Evolutionary conservation across 1,139 yeast genomes (phyloP).

Genomic region (Scheffersomyces titani): DNA sequence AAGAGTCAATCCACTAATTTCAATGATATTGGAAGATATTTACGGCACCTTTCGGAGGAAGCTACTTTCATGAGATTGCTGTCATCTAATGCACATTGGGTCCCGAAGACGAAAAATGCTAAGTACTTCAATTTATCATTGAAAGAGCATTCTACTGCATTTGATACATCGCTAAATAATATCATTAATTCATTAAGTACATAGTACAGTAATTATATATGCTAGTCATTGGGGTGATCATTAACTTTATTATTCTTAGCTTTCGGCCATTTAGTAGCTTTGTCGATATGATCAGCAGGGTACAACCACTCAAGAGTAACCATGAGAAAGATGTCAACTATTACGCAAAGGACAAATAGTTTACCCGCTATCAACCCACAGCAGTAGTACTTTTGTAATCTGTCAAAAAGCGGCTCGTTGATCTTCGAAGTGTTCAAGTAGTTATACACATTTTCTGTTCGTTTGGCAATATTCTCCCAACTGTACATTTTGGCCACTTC

Average conservation of each 20-base stretch:
- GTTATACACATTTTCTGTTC: constrained; percentile 84
- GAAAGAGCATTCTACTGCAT: constrained; percentile 7
- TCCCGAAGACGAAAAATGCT: constrained; percentile 21
- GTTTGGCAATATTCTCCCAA: constrained; percentile 85
- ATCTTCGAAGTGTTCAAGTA: constrained; percentile 46
- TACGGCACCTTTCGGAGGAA: constrained; percentile 7
- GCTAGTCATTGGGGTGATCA: background rate
- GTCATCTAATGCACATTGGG: constrained; percentile 17
- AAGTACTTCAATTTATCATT: constrained; percentile 15
- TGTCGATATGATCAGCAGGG: constrained; percentile 70
- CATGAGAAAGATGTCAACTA: constrained; percentile 73
- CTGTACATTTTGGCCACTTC: constrained; percentile 84
- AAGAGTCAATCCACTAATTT: background rate
- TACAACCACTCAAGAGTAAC: constrained; percentile 65
- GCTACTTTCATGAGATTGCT: constrained; percentile 11
- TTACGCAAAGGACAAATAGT: constrained; percentile 72
- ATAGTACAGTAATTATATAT: background rate
- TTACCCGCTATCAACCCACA: constrained; percentile 88
- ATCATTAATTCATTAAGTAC: background rate
- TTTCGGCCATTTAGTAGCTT: constrained; percentile 77
- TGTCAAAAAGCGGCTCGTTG: constrained; percentile 48
- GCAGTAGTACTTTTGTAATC: constrained; percentile 62
- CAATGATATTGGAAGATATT: constrained; percentile 2
- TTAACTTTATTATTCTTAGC: constrained; percentile 11
- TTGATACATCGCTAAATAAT: background rate